These are phyloP conservation scores for Geotrichum cucujoidarum DNA, from an alignment of 1,139 yeast genomes.

Conservation along the genomic window DNA sequence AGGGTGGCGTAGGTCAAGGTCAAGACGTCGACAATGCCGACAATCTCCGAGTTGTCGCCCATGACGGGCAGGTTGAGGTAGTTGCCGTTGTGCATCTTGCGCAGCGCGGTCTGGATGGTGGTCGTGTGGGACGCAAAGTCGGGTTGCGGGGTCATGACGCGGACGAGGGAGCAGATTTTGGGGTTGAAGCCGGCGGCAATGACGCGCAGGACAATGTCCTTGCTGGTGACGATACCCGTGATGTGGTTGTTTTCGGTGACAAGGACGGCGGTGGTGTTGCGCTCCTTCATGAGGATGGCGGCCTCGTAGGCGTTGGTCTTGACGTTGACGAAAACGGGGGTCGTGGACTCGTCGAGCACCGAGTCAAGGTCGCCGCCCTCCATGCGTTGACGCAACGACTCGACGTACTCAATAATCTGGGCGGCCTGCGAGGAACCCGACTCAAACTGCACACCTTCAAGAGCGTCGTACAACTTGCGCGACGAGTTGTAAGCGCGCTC, in stretches of 20 bases:
- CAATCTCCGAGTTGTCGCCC: conserved; percentile 55
- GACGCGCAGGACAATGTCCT: conserved; percentile 82
- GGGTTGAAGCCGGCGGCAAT: conserved; percentile 87
- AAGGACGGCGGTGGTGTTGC: conserved; percentile 78
- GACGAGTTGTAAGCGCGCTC: conserved; percentile 77
- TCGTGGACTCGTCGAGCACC: conserved; percentile 56
- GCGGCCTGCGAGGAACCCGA: conserved; percentile 61
- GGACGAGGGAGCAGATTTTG: conserved; percentile 65
- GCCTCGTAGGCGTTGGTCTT: conserved; percentile 75
- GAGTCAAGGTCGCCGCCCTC: conserved; percentile 71
- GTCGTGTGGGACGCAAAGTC: conserved; percentile 62
- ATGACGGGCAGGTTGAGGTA: conserved; percentile 80
- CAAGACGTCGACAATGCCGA: conserved; percentile 84
- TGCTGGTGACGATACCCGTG: conserved; percentile 82
- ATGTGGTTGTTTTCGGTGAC: conserved; percentile 63
- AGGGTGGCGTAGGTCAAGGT: conserved; percentile 79
- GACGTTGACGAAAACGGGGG: conserved; percentile 67
- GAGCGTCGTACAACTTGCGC: conserved; percentile 71
- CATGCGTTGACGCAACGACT: conserved; percentile 61
- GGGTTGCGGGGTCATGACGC: conserved; percentile 92
- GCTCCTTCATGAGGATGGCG: conserved; percentile 68
- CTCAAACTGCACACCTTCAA: conserved; percentile 74
- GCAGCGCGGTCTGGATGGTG: conserved; percentile 73
- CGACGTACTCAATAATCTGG: conserved; percentile 72
- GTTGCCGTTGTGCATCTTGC: conserved; percentile 88